These are phyloP conservation scores for Athelia psychrophila DNA, from an alignment of 1,284 basidiomycete genomes.

Conservation along the genomic window DNA sequence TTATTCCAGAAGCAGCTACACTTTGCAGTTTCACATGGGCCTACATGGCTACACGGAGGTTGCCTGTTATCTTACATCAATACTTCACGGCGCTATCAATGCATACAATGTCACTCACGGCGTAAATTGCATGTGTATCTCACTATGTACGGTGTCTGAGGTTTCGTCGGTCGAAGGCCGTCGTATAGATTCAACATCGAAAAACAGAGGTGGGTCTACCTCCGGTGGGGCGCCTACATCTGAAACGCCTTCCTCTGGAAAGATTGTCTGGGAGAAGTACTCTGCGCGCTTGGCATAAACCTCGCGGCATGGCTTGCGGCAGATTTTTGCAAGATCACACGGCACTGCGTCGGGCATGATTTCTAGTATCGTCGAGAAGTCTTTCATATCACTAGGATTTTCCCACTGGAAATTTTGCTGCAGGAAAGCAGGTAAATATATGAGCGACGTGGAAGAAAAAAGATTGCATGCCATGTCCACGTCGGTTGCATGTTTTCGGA, in stretches of 20 bases:
- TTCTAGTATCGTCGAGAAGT: not conserved
- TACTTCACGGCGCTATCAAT: not conserved
- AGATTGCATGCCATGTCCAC: too few species aligned
- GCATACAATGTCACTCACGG: not conserved
- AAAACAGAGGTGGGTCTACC: too few species aligned
- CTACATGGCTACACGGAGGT: not conserved
- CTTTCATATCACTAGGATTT: not conserved
- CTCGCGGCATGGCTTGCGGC: conserved; percentile 1
- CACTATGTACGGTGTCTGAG: too few species aligned
- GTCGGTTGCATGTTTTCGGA: not conserved
- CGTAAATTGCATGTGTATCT: not conserved
- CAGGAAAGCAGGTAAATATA: not conserved
- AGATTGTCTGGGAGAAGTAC: not conserved
- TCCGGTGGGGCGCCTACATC: too few species aligned
- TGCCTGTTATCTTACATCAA: not conserved
- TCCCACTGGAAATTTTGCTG: not conserved
- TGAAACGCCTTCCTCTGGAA: too few species aligned
- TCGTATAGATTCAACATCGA: too few species aligned
- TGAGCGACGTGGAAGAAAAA: not conserved
- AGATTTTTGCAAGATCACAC: conserved; percentile 1
- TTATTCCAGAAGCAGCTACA: not conserved
- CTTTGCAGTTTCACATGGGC: not conserved
- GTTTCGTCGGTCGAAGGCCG: too few species aligned
- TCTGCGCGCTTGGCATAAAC: not conserved
- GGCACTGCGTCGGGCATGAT: conserved; percentile 1